Evolutionary conservation across 2,329 filamentous ascomycete species (phyloP).

Genomic region (Alternaria postmessia): DNA sequence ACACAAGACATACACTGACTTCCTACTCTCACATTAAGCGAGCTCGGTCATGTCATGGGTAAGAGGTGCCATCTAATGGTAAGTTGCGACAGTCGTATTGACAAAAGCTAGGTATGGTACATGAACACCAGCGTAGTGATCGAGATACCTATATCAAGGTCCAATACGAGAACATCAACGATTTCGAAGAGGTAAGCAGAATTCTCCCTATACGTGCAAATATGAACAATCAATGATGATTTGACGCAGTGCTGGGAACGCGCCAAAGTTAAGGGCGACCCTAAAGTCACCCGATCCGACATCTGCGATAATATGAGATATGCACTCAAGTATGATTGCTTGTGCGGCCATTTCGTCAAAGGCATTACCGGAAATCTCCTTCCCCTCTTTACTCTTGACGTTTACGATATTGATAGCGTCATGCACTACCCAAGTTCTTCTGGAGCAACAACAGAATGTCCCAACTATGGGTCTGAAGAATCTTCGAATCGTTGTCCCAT

Average conservation of each 20-base stretch:
- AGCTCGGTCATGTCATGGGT: conserved; percentile 6
- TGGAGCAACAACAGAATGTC: background rate
- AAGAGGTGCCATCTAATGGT: background rate
- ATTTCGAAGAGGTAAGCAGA: background rate
- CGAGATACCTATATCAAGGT: conserved; percentile 14
- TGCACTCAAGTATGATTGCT: background rate
- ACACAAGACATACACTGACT: background rate
- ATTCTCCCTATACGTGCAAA: background rate
- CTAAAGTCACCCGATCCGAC: background rate
- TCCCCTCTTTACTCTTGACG: background rate
- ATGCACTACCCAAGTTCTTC: conserved; percentile 5
- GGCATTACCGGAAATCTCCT: background rate
- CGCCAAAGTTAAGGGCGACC: background rate
- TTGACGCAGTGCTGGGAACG: background rate
- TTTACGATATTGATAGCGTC: conserved; percentile 1
- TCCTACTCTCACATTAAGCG: background rate
- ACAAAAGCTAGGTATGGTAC: conserved; percentile 10
- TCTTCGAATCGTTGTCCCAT: background rate
- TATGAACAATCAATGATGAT: background rate
- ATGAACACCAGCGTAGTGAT: conserved; percentile 12
- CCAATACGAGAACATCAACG: background rate
- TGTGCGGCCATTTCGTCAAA: background rate
- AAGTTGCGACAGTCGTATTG: background rate
- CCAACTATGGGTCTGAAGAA: background rate
- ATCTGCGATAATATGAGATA: background rate